Percentiles rank a stretch among this genome's conserved stretches.
phyloP scores from a whole-genome alignment of 371 early-diverging fungal genomes.

The Mycotypha africana region DNA sequence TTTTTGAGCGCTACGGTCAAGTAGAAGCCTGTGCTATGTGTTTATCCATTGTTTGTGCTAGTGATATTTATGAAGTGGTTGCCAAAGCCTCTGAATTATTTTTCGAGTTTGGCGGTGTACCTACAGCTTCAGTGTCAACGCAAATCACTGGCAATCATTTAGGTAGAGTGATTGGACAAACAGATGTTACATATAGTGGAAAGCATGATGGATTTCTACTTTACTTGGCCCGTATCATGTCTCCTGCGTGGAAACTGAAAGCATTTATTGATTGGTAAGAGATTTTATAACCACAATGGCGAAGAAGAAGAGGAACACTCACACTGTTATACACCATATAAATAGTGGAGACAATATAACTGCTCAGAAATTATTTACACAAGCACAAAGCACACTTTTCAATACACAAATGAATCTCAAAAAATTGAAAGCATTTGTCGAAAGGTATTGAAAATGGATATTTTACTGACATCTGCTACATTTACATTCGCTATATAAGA shows the following conservation, averaged over 20 bases:
- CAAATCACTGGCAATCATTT: slow-evolving; percentile 7
- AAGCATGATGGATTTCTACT: slow-evolving; percentile 74
- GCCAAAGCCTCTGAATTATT: slow-evolving; percentile 43
- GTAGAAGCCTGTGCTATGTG: slow-evolving; percentile 75
- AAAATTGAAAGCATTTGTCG: slow-evolving; percentile 39
- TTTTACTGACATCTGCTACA: no score
- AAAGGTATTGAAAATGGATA: not conserved
- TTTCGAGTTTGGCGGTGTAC: slow-evolving; percentile 63
- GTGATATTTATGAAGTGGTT: slow-evolving; percentile 4
- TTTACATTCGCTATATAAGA: not conserved
- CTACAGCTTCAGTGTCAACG: slow-evolving; percentile 17
- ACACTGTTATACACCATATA: no score
- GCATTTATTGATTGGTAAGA: not conserved
- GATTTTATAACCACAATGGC: not conserved
- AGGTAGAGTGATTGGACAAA: slow-evolving; percentile 37
- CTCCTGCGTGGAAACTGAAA: slow-evolving; percentile 70
- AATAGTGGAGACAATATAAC: not conserved
- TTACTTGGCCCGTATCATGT: slow-evolving; percentile 71
- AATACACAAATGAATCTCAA: slow-evolving; percentile 41
- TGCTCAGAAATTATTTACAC: not conserved
- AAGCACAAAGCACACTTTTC: slow-evolving; percentile 22
- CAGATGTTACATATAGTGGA: slow-evolving; percentile 52
- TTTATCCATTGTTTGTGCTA: slow-evolving; percentile 56
- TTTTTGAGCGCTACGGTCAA: slow-evolving; percentile 56
- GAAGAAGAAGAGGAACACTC: no score